Base-by-base conservation (phyloP, 2,329 filamentous ascomycete species). In the Elsinoe necatrix region DNA sequence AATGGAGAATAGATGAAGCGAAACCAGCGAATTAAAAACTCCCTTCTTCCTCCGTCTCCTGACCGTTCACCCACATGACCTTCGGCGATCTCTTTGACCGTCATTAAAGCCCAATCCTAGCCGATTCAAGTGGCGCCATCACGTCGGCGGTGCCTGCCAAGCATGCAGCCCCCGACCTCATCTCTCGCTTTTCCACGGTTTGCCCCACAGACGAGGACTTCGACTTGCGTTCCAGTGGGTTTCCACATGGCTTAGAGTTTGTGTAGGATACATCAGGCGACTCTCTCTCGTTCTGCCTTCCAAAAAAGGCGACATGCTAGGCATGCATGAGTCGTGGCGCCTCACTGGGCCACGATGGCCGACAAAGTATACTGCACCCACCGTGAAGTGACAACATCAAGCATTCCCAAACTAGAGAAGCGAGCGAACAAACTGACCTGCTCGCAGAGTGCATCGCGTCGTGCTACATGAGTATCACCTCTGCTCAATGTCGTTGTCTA, bases 111-210 rank as follows among this genome's bases (percentile, higher is more conserved):
- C 20, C 41, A 9, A 25, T 9, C 18, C 41, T 23, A 45, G 41
- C 18, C 20, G 11, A 4, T 9, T 20, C 41, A 25, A 45, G 41
- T 50, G 25, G 45, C 45, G 45, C 48, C 29, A 52, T 37, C 29
- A 37, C 29, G 48, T 39, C 29, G 48, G 48, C 48, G 48, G 48
- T 52, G 48, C 48, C 48, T 52, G 48, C 48, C 48, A 52, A 52
- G 48, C 18, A 8, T 50, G 29, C 48, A 39, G 7, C 29, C 48
- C 34, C 34, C 5, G 20, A 39, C 48, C 29, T 52, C 48, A 39
- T 34, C 20, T 52, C 48, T 52, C 48, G 31, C 48, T 52, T 39
- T 7, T 31, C 48, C 31, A 37, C 48, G 48, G 48, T 18, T 18
- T 39, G 25, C 48, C 48, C 48, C 48, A 31, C 48, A n/a, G 14